A percentile compares a stretch with the other conserved stretches of the same genome.
Conservation (phyloP, 2,329 filamentous ascomycete genomes). For the Allantophomopsis cytisporea region DNA sequence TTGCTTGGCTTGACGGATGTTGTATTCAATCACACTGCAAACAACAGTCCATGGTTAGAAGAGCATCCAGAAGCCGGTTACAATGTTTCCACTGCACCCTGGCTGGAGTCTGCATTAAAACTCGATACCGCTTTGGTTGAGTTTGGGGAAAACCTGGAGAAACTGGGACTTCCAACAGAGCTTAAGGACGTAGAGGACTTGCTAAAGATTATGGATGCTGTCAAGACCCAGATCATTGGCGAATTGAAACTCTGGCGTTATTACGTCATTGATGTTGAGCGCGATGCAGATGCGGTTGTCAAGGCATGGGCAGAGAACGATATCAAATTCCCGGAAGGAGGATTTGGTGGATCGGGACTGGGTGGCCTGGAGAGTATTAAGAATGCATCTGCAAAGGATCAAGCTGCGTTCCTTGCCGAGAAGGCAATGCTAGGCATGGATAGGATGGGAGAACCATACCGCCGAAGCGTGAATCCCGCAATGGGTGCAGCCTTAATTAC, state of each 20-base stretch:
- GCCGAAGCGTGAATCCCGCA: slow-evolving; percentile 55
- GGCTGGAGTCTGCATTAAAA: slow-evolving; percentile 58
- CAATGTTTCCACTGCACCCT: slow-evolving; percentile 81
- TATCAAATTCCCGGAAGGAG: slow-evolving; percentile 36
- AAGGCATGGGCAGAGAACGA: slow-evolving; percentile 57
- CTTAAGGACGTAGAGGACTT: slow-evolving; percentile 62
- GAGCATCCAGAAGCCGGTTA: slow-evolving; percentile 94
- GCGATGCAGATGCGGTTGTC: slow-evolving; percentile 53
- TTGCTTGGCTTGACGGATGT: slow-evolving; percentile 88
- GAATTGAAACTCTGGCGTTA: slow-evolving; percentile 83
- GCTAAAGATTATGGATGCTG: slow-evolving; percentile 65
- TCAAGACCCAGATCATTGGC: slow-evolving; percentile 69
- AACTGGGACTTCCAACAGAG: slow-evolving; percentile 62
- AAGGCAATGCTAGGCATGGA: slow-evolving; percentile 60
- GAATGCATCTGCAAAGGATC: slow-evolving; percentile 39
- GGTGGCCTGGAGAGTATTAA: slow-evolving; percentile 37
- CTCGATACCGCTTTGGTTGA: slow-evolving; percentile 63
- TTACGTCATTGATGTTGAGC: slow-evolving; percentile 71
- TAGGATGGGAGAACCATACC: slow-evolving; percentile 67
- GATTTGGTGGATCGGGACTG: slow-evolving; percentile 29
- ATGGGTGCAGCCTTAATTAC: slow-evolving; percentile 57
- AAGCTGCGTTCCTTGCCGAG: slow-evolving; percentile 40
- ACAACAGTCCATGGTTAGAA: slow-evolving; percentile 89
- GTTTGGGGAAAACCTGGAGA: slow-evolving; percentile 46
- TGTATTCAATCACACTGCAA: slow-evolving; percentile 93